Evolutionary conservation across 306 rosid genomes (phyloP).

Genomic region (Cyamopsis tetragonoloba): DNA sequence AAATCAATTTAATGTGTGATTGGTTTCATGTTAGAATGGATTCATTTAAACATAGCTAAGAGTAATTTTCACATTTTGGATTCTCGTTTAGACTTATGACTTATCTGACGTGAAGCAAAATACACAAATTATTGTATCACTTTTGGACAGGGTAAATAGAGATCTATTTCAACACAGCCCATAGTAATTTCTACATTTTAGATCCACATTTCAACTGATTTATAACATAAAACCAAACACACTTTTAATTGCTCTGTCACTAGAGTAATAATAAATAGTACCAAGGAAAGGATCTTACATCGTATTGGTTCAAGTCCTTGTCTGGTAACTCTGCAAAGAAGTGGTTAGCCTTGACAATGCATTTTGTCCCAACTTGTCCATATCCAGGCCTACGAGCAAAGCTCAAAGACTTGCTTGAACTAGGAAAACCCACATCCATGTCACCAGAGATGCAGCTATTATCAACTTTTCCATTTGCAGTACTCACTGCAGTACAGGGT

Average conservation of each 20-base stretch:
- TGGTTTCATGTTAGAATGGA: no score
- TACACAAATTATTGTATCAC: no score
- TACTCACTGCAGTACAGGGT: conserved; percentile 48
- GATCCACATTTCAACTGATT: no score
- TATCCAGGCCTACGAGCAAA: conserved; percentile 84
- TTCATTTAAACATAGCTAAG: no score
- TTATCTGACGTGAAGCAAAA: no score
- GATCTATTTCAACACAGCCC: no score
- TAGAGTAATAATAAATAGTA: not conserved
- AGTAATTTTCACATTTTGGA: no score
- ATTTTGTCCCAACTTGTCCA: conserved; percentile 85
- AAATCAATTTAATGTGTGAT: no score
- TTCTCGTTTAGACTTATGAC: no score
- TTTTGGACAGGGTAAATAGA: no score
- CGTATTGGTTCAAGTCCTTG: conserved; percentile 93
- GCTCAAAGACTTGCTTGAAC: conserved; percentile 67
- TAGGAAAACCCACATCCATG: conserved; percentile 61
- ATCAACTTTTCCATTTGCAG: conserved; percentile 34
- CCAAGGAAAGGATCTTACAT: conserved; percentile 56
- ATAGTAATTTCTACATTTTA: no score
- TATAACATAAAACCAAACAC: no score
- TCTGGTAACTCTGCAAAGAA: conserved; percentile 91
- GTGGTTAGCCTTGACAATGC: conserved; percentile 91
- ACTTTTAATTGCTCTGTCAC: conserved; percentile 12
- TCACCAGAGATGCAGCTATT: conserved; percentile 43